These are phyloP conservation scores for Malus hybrid DNA, from an alignment of 331 rosid species.

Conservation along the genomic window DNA sequence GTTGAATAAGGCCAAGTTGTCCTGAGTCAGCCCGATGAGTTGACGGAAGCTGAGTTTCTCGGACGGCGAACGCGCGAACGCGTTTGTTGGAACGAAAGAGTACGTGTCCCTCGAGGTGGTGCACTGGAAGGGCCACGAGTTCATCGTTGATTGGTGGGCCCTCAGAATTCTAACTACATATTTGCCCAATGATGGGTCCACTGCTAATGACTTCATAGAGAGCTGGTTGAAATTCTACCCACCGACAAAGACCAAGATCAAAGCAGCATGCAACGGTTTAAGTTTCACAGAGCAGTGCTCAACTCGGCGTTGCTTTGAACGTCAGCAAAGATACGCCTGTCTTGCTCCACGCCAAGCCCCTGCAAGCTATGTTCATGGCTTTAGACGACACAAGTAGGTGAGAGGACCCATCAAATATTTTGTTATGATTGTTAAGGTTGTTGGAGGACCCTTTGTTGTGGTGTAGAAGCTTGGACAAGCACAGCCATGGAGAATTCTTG, in stretches of 20 bases:
- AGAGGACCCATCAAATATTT: too few species aligned
- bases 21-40: conserved; percentile 73
- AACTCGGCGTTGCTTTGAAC: too few species aligned
- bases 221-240: too few species aligned
- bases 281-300: too few species aligned
- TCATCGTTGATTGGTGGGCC: conserved; percentile 97
- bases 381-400: too few species aligned
- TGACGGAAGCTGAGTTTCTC: conserved; percentile 47
- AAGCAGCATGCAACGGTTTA: too few species aligned
- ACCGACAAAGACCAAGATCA: too few species aligned
- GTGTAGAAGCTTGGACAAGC: conserved; percentile 55
- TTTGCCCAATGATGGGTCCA: too few species aligned
- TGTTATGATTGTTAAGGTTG: neutral
- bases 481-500: conserved; percentile 62
- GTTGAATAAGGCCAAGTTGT: conserved; percentile 63
- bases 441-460: conserved; percentile 49
- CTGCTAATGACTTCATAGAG: too few species aligned
- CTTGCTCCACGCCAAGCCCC: too few species aligned
- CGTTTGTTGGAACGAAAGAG: conserved; percentile 92
- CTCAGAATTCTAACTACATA: conserved; percentile 42
- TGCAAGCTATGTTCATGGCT: too few species aligned
- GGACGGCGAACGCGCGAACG: conserved; percentile 65
- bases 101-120: conserved; percentile 87
- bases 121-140: conserved; percentile 83
- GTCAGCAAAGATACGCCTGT: too few species aligned